Conservation (phyloP, 2,329 filamentous ascomycete species). For the Fusarium sp. region DNA sequence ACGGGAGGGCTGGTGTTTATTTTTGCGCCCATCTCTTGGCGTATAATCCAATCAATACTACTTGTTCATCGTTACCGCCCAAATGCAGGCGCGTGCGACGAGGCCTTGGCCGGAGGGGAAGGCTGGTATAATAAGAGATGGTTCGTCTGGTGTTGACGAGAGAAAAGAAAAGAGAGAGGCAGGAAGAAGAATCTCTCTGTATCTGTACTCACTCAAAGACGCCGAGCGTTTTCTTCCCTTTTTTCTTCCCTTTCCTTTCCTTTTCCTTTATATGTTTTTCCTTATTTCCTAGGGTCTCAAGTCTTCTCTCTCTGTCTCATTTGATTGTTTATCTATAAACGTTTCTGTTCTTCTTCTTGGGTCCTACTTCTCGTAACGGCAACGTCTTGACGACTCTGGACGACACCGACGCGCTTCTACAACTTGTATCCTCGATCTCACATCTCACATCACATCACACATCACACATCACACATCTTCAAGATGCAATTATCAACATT, state of each 20-base stretch:
- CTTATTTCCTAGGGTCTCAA: constrained; percentile 39
- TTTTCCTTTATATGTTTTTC: constrained; percentile 40
- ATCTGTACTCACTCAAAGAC: constrained; percentile 36
- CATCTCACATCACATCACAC: constrained; percentile 2
- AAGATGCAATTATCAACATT: constrained; percentile 63
- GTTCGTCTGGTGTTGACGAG: constrained; percentile 18
- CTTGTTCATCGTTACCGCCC: constrained; percentile 26
- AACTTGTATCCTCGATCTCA: constrained; percentile 4
- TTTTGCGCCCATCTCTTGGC: constrained; percentile 27
- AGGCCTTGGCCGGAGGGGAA: constrained; percentile 14
- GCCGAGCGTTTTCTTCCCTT: constrained; percentile 33
- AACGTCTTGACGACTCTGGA: constrained; percentile 26
- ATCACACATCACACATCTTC: constrained; percentile 24
- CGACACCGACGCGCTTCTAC: constrained; percentile 16
- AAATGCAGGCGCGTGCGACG: constrained; percentile 20
- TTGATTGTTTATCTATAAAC: constrained; percentile 22
- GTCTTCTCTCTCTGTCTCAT: constrained; percentile 5
- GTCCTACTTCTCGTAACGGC: constrained; percentile 27
- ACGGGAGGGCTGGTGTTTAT: constrained; percentile 29
- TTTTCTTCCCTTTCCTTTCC: constrained; percentile 24
- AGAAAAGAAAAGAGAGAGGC: constrained; percentile 23
- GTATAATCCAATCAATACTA: constrained; percentile 22
- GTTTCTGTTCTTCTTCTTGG: constrained; percentile 20
- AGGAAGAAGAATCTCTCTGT: constrained; percentile 28
- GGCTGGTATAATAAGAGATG: constrained; percentile 43